Base-by-base conservation (phyloP, 768 basidiomycete species). In the Pisolithus sp. region DNA sequence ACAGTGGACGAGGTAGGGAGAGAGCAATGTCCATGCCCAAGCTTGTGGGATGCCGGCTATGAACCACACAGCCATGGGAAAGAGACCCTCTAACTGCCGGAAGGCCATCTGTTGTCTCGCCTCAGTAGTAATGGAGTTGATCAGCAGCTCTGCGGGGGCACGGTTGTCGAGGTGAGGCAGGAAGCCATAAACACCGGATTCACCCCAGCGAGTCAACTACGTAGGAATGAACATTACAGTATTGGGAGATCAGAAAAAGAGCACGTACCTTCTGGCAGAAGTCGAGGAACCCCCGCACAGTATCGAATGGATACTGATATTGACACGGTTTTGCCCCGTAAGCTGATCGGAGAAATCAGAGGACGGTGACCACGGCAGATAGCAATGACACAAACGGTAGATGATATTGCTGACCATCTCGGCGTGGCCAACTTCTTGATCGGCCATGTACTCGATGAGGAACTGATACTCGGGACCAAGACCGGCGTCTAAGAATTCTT, bases 31-130 rank as follows among this genome's bases (percentile, higher is more conserved):
- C 83, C 82, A 84, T 1, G 75, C 73, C 79, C 80, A 81, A 7
- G 75, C 68, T 60, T 84, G 83, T 2, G 82, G 78, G 58, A 83
- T 78, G 31, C 77, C 78, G 0, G 77, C 70, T 45, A 76, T 72
- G 61, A 82, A 82, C 68, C 70, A 79, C 38, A 66, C 74, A 5
- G 80, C 77, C 77, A 82, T 79, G 0, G 81, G 81, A 69, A 79
- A 79, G n/a, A 76, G 60, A 0, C 81, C 82, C 48, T 78, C 72
- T 44, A 82, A 75, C 64, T 85, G 82, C 5, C 83, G 63, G 73
- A 85, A 82, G 43, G 76, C 71, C 76, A 82, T 76, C 68, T 85
- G 79, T 65, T 86, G 83, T 8, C 83, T 69, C 18, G 77, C 76
- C 65, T 85, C 82, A 12, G 78, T 81, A 0, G 80, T 71, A 57